A percentile compares a stretch with the other conserved stretches of the same genome.
Evolutionary conservation across 1,139 yeast species (phyloP).

Genomic region (Kodamaea arcana): DNA sequence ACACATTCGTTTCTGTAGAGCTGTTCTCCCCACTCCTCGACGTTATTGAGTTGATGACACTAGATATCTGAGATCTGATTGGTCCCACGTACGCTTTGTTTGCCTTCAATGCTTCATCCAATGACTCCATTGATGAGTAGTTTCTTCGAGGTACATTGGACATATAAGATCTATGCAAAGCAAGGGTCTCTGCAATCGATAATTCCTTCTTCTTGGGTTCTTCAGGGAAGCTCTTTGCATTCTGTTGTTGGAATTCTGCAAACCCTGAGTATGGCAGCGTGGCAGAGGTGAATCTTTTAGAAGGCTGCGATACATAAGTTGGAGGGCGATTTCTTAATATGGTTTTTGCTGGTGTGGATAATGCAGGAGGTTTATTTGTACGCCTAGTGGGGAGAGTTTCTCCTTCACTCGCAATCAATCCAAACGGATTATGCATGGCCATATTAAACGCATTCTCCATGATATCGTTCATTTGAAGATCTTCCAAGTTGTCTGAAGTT

Average conservation of each 20-base stretch:
- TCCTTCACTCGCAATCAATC: conserved; percentile 44
- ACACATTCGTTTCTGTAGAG: conserved; percentile 24
- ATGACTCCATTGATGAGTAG: conserved; percentile 22
- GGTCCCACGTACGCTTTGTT: conserved; percentile 14
- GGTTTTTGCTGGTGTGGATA: conserved; percentile 1
- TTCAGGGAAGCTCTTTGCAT: background rate
- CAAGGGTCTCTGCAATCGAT: conserved; percentile 65
- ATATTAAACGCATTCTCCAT: conserved; percentile 68
- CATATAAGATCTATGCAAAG: conserved; percentile 47
- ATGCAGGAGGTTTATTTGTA: conserved; percentile 3
- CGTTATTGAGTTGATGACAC: conserved; percentile 17
- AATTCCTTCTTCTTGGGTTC: conserved; percentile 26
- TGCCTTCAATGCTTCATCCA: conserved; percentile 22
- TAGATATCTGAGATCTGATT: conserved; percentile 28
- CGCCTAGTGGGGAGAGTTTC: background rate
- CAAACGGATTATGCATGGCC: conserved; percentile 67
- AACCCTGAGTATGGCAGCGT: background rate
- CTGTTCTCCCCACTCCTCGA: conserved; percentile 14
- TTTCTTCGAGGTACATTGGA: conserved; percentile 24
- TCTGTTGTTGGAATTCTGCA: background rate
- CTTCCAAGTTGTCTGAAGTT: conserved; percentile 37
- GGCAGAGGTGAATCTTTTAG: conserved; percentile 1
- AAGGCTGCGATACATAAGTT: conserved; percentile 3
- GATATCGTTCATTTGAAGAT: conserved; percentile 58
- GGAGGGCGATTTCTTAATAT: conserved; percentile 2